Conservation (phyloP, 1,284 basidiomycete species). For the Afroboletus lepidellus region DNA sequence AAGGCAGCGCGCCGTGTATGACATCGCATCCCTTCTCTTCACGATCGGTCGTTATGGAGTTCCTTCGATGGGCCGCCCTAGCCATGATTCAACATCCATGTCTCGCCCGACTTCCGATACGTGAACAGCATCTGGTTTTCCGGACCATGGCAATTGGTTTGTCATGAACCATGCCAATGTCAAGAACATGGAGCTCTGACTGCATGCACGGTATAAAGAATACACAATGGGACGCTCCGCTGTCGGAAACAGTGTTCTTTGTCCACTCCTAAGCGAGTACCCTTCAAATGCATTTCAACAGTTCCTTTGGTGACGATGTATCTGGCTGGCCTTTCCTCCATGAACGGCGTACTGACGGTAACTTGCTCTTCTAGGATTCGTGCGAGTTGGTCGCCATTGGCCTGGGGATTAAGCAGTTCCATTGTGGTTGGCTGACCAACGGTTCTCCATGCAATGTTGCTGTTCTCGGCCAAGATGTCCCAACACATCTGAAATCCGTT, state of each 20-base stretch:
- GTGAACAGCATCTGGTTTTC: background rate
- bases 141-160: conserved; percentile 15
- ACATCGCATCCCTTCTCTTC: background rate
- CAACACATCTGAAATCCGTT: conserved; percentile 18
- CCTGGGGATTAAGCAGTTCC: background rate
- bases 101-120: background rate
- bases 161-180: conserved; percentile 20
- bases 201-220: conserved; percentile 17
- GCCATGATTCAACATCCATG: background rate
- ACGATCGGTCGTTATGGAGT: conserved; percentile 5
- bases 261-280: background rate
- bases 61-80: background rate
- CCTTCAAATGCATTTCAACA: conserved; percentile 15
- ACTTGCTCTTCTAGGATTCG: conserved; percentile 5
- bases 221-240: background rate
- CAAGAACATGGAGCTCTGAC: conserved; percentile 3
- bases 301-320: conserved; percentile 18
- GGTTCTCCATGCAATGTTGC: conserved; percentile 12
- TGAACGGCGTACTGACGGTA: background rate
- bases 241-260: background rate
- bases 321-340: background rate
- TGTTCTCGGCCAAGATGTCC: conserved; percentile 16
- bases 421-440: conserved; percentile 10
- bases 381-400: conserved; percentile 15
- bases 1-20: background rate